phyloP scores from a whole-genome alignment of 495 filamentous ascomycete species.

The Daldinia vernicosa region DNA sequence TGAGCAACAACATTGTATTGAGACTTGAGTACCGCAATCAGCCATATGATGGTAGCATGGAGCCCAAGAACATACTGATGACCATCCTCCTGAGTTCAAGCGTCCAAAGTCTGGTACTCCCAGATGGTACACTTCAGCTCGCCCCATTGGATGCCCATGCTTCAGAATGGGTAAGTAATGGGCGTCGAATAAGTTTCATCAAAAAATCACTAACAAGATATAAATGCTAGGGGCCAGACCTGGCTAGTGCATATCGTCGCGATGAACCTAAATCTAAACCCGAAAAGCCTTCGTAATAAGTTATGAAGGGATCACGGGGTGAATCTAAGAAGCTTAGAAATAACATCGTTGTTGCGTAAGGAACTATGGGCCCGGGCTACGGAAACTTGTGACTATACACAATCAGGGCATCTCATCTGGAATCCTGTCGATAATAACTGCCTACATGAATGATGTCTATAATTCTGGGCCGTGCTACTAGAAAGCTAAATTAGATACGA shows the following conservation, averaged over 20 bases:
- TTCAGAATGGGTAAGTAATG: constrained; percentile 24
- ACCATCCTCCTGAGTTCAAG: constrained; percentile 23
- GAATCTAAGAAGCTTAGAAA: too few species aligned
- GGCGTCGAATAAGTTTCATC: too few species aligned
- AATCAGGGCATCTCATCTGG: too few species aligned
- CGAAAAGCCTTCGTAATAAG: background rate
- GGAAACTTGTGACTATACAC: too few species aligned
- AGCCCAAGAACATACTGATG: constrained; percentile 16
- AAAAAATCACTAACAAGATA: background rate
- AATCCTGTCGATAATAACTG: too few species aligned
- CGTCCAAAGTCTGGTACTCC: constrained; percentile 14
- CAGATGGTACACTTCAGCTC: constrained; percentile 25
- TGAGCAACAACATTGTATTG: background rate
- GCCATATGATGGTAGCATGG: constrained; percentile 16
- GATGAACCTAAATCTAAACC: constrained; percentile 11
- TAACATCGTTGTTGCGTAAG: too few species aligned
- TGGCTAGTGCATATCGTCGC: constrained; percentile 27
- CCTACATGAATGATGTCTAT: too few species aligned
- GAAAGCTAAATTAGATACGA: too few species aligned
- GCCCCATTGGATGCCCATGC: constrained; percentile 34
- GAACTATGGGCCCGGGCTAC: too few species aligned
- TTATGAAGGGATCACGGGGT: background rate
- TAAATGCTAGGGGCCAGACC: constrained; percentile 21
- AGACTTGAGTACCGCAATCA: background rate
- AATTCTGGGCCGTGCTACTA: too few species aligned